Conservation (phyloP, 371 early-diverging fungal species). For the Saksenaea oblongispora region DNA sequence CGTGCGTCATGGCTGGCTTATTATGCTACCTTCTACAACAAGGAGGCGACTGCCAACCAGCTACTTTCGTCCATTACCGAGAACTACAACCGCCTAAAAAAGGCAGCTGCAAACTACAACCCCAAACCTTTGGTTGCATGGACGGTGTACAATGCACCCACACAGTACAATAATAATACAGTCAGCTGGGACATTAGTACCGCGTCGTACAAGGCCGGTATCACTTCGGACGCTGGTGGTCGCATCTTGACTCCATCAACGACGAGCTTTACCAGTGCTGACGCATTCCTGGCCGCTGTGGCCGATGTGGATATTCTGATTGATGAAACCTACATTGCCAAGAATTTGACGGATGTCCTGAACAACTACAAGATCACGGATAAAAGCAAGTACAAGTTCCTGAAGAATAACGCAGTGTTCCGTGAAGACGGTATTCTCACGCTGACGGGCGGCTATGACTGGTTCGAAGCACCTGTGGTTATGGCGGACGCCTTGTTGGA, state of each 20-base stretch:
- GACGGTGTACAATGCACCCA: constrained; percentile 65
- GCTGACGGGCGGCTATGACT: constrained; percentile 62
- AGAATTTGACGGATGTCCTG: constrained; percentile 48
- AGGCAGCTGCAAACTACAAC: constrained; percentile 47
- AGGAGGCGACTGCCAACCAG: constrained; percentile 64
- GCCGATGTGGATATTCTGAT: constrained; percentile 69
- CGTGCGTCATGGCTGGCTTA: constrained; percentile 81
- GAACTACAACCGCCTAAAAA: constrained; percentile 69
- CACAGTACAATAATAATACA: constrained; percentile 66
- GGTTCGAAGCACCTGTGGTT: constrained; percentile 72
- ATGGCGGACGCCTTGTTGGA: constrained; percentile 72
- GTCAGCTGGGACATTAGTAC: constrained; percentile 62
- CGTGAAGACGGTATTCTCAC: constrained; percentile 71
- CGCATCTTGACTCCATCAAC: constrained; percentile 30
- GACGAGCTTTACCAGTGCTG: constrained; percentile 41
- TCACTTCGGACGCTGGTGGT: constrained; percentile 68
- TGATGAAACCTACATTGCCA: constrained; percentile 67
- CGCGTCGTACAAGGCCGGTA: constrained; percentile 61
- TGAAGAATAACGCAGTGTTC: constrained; percentile 63
- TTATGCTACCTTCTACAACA: constrained; percentile 74
- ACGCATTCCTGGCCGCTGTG: constrained; percentile 53
- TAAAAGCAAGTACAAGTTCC: constrained; percentile 58
- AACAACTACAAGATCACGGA: constrained; percentile 53
- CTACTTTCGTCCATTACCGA: constrained; percentile 52
- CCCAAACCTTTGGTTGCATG: constrained; percentile 70